phyloP scores from a whole-genome alignment of 225 moss, liverwort and hornwort species.

The Bryum argenteum region DNA sequence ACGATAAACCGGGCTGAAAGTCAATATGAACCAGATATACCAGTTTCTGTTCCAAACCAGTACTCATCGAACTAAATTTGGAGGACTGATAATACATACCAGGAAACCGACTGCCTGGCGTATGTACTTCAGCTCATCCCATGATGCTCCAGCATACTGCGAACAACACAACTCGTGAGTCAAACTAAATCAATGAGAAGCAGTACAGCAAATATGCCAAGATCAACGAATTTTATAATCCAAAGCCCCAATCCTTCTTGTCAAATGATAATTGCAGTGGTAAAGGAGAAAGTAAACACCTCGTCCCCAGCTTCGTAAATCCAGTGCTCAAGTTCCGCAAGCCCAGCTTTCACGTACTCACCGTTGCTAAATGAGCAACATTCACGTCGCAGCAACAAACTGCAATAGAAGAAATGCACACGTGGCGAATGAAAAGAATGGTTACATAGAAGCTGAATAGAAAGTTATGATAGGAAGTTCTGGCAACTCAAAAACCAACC shows the following conservation, averaged over 20 bases:
- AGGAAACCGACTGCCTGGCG: constrained; percentile 93
- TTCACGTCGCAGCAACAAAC: constrained; percentile 87
- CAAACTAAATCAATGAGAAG: constrained; percentile 17
- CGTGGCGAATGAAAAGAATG: neutral
- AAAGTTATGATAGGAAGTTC: neutral
- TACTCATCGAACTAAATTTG: neutral
- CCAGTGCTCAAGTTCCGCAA: constrained; percentile 95
- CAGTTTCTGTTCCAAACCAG: neutral
- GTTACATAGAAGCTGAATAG: neutral
- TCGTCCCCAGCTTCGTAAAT: constrained; percentile 87
- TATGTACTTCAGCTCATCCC: constrained; percentile 97
- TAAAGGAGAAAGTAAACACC: constrained; percentile 33
- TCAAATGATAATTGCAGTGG: neutral
- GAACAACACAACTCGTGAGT: constrained; percentile 18
- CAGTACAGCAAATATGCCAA: neutral
- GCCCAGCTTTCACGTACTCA: constrained; percentile 95
- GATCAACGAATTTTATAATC: neutral
- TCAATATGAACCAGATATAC: neutral
- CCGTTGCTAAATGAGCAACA: constrained; percentile 98
- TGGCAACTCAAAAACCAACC: constrained; percentile 42
- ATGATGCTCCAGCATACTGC: constrained; percentile 87
- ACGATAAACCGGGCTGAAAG: neutral
- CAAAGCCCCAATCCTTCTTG: neutral
- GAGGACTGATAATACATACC: constrained; percentile 45
- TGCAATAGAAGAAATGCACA: constrained; percentile 31